Evolutionary conservation across 2,329 filamentous ascomycete species (phyloP), one percentile per base, ranked within the genome.

Genomic region (Phialophora expanda): DNA sequence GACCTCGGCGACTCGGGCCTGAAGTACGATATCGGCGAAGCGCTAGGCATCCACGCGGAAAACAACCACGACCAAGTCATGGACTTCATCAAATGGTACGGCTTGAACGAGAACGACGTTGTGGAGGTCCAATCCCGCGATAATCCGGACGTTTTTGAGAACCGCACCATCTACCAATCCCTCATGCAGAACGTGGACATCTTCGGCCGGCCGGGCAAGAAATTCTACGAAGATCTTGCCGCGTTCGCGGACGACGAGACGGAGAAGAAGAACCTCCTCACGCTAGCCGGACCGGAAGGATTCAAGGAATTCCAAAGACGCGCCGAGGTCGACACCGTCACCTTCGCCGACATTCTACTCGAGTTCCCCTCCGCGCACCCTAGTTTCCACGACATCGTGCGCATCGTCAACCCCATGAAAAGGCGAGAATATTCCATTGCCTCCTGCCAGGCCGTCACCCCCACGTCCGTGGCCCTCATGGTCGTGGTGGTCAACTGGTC

Each of bases 351-450:
- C 75, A 84, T 99, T 41, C 84, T 99, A 24, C 85, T 92, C 59
- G 93, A 97, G 78, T 98, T 95, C 84, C 85, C 85, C 66, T 97
- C 94, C 56, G 95, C 95, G 1, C 93, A 90, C 73, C 95, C 94
- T 5, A 84, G 83, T 66, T 95, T 98, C 87, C 87, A 93, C 75
- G 93, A 98, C 73, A 89, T 99, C 64, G 86, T 91, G 69, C 90
- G 89, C 74, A 92, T 99, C 68, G 90, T 99, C 70, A 87, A 85
- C 70, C 94, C 95, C 12, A 89, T 97, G 83, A 99, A 99, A 86
- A 91, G 95, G 67, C 88, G 95, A 74, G 95, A 99, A 81, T 99
- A 99, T 85, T 97, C 92, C n/a, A 98, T 99, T 72, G 95, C 95
- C 22, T 98, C 95, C 2, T 95, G 93, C 62, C 95, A 99, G 81